Evolutionary conservation across 441 rosid genomes (phyloP).

Genomic region (Metrosideros polymorpha): DNA sequence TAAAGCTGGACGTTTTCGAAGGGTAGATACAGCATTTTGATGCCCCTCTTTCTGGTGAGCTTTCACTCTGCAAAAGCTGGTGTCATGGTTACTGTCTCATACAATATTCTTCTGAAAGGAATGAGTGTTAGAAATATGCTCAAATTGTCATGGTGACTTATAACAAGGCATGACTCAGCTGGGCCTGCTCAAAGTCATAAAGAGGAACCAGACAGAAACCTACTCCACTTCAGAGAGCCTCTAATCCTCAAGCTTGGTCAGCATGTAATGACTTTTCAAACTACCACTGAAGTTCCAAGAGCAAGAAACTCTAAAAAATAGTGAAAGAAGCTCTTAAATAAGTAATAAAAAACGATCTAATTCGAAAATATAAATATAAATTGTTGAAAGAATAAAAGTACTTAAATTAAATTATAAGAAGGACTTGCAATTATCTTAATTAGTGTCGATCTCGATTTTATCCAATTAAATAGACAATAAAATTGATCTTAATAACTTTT

Average conservation of each 20-base stretch:
- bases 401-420: neutral
- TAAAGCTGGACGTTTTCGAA: neutral
- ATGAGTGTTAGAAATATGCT: neutral
- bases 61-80: neutral
- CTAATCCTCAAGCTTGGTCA: neutral
- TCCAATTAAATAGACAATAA: neutral
- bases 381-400: neutral
- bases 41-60: neutral
- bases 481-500: neutral
- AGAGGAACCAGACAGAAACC: neutral
- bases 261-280: neutral
- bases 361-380: neutral
- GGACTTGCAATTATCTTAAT: neutral
- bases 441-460: neutral
- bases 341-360: neutral
- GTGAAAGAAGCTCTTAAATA: too few species aligned
- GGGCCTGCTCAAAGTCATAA: neutral
- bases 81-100: neutral
- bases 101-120: neutral
- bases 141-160: neutral
- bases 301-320: neutral
- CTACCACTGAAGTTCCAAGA: neutral
- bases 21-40: neutral
- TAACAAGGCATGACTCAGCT: neutral
- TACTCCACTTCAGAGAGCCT: neutral